phyloP scores from a whole-genome alignment of 2,329 filamentous ascomycete species.

The Fusarium tuaranense region DNA sequence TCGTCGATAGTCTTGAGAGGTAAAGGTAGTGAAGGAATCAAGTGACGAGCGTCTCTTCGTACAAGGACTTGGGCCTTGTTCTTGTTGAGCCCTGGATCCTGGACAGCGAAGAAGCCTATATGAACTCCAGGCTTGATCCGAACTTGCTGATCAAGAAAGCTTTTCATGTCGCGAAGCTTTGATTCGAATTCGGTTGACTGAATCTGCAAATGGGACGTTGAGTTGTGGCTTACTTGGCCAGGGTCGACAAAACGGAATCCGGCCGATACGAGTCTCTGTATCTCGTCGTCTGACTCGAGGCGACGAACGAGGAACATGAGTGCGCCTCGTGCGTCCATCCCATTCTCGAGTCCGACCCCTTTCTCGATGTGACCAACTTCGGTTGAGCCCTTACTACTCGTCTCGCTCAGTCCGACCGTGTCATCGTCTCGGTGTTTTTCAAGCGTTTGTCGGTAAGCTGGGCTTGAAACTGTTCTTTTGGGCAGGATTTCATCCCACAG shows the following conservation, averaged over 20 bases:
- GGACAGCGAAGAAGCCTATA: neutral
- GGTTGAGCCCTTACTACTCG: neutral
- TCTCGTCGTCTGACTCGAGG: neutral
- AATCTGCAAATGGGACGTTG: neutral
- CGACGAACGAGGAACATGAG: neutral
- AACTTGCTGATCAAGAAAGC: neutral
- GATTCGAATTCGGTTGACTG: neutral
- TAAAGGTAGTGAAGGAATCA: neutral
- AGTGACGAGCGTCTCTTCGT: neutral
- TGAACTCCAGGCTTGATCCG: neutral
- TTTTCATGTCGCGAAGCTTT: neutral
- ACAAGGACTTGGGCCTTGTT: neutral
- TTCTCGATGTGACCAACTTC: neutral
- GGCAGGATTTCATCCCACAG: neutral
- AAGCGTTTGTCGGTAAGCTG: neutral
- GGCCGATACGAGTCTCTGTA: neutral
- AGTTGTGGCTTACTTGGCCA: neutral
- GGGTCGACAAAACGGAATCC: neutral
- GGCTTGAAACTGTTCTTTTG: neutral
- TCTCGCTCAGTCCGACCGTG: neutral
- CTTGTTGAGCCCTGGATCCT: neutral
- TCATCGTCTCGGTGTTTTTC: neutral
- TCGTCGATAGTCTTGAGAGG: neutral
- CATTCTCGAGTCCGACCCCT: neutral
- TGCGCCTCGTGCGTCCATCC: neutral